Evolutionary conservation across 2,329 filamentous ascomycete species (phyloP).

Genomic region (Camptophora hylomeconis): DNA sequence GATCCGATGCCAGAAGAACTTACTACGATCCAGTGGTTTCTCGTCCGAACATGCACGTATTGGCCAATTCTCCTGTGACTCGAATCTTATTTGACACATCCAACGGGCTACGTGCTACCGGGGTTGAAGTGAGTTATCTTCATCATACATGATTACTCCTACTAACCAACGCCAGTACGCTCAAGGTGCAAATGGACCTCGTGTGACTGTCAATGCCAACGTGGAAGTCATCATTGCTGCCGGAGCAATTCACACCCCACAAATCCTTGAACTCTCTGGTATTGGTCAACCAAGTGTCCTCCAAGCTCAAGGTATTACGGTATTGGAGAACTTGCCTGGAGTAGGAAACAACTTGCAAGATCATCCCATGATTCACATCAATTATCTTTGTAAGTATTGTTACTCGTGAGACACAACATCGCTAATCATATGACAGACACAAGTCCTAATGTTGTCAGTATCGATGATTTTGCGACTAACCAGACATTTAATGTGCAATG

Average conservation of each 20-base stretch:
- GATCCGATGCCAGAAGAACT: slow-evolving; percentile 28
- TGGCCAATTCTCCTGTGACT: slow-evolving; percentile 21
- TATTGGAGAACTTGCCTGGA: slow-evolving; percentile 33
- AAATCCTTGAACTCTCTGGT: slow-evolving; percentile 39
- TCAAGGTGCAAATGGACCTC: too few species aligned
- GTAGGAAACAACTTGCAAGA: slow-evolving; percentile 32
- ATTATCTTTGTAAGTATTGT: slow-evolving; percentile 8
- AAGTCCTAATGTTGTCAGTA: slow-evolving; percentile 23
- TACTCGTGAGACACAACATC: too few species aligned
- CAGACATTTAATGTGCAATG: slow-evolving; percentile 10
- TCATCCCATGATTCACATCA: slow-evolving; percentile 16
- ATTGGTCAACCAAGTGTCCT: slow-evolving; percentile 31
- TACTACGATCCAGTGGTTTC: slow-evolving; percentile 25
- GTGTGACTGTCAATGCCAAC: slow-evolving; percentile 19
- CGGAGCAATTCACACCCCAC: slow-evolving; percentile 28
- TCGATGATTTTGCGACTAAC: too few species aligned
- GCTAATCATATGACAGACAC: too few species aligned
- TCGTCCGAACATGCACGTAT: slow-evolving; percentile 24
- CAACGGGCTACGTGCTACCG: slow-evolving; percentile 5
- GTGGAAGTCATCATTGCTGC: slow-evolving; percentile 33
- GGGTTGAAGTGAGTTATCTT: slow-evolving; percentile 6
- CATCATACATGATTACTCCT: neutral
- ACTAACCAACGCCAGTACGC: too few species aligned
- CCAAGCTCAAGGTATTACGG: slow-evolving; percentile 24
- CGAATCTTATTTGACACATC: slow-evolving; percentile 18